These are phyloP conservation scores for Kwoniella heveanensis DNA, from an alignment of 768 basidiomycete genomes.

Conservation along the genomic window DNA sequence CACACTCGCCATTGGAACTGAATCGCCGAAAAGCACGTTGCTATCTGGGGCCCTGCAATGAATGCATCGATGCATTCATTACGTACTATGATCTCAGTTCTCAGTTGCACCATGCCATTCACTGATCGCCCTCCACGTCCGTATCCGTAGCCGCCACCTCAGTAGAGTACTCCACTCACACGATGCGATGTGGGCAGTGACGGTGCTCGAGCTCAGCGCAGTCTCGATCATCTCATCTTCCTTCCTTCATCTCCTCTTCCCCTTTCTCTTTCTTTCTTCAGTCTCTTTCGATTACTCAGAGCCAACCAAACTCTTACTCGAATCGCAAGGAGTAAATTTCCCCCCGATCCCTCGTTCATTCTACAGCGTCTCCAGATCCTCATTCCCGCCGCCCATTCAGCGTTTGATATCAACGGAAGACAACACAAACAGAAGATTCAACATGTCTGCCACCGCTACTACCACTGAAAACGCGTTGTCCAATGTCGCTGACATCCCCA, in stretches of 20 bases:
- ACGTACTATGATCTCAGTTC: not conserved
- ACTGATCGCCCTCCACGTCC: not conserved
- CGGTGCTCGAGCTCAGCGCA: too few relatives aligned
- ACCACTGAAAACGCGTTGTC: conserved; percentile 1
- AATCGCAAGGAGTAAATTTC: conserved; percentile 8
- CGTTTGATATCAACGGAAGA: too few relatives aligned
- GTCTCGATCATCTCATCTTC: conserved; percentile 6
- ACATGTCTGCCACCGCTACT: conserved; percentile 7
- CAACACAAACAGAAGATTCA: conserved; percentile 12
- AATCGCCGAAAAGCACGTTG: not conserved
- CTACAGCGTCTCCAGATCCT: not conserved
- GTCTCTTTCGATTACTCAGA: conserved; percentile 31
- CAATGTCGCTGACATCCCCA: conserved; percentile 25
- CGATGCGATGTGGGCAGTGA: not conserved
- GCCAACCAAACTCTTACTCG: conserved; percentile 11
- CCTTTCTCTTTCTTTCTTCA: conserved; percentile 14
- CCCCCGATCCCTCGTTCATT: not conserved
- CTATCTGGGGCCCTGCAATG: not conserved
- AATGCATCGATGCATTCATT: not conserved
- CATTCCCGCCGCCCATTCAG: too few relatives aligned
- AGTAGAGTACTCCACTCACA: not conserved
- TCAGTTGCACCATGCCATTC: too few relatives aligned
- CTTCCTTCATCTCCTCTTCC: conserved; percentile 4
- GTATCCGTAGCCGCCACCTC: not conserved
- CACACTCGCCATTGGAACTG: too few relatives aligned